Conservation (phyloP, 177 flowering plant species). For the Tripterygium wilfordii region DNA sequence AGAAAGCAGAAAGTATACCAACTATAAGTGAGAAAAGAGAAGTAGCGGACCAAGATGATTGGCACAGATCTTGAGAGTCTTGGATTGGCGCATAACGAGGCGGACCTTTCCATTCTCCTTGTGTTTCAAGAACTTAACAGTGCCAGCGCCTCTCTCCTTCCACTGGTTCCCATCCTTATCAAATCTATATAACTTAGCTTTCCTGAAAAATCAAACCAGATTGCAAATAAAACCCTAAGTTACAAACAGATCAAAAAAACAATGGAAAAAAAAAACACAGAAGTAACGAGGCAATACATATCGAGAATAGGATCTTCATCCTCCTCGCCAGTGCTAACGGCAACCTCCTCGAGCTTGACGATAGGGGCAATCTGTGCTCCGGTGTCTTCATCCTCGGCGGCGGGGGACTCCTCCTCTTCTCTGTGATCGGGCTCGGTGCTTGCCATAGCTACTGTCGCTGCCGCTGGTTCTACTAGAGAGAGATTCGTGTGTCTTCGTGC, state of each 20-base stretch:
- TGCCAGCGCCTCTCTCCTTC: constrained; percentile 93
- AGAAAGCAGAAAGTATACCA: background rate
- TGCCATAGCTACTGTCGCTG: constrained; percentile 9
- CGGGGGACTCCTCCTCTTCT: constrained; percentile 26
- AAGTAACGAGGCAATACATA: constrained; percentile 32
- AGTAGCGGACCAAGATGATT: constrained; percentile 73
- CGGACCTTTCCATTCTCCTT: constrained; percentile 65
- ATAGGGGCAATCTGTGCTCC: constrained; percentile 96
- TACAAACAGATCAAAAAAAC: background rate
- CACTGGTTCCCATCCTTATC: constrained; percentile 88
- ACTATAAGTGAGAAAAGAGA: background rate
- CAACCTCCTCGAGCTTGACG: constrained; percentile 80
- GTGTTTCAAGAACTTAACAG: constrained; percentile 84
- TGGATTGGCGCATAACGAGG: constrained; percentile 84
- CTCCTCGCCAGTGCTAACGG: constrained; percentile 91
- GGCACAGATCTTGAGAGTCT: constrained; percentile 89
- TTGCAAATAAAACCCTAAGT: constrained; percentile 5
- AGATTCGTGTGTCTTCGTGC: no score
- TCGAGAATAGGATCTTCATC: constrained; percentile 77
- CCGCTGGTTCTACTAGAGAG: background rate
- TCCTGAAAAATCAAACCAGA: constrained; percentile 30
- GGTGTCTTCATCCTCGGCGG: constrained; percentile 86
- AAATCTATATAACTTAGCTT: constrained; percentile 77
- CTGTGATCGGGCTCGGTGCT: constrained; percentile 22
- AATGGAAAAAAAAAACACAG: background rate